phyloP scores from a whole-genome alignment of 148 eudicot species.

The Rhododendron mucronatum region DNA sequence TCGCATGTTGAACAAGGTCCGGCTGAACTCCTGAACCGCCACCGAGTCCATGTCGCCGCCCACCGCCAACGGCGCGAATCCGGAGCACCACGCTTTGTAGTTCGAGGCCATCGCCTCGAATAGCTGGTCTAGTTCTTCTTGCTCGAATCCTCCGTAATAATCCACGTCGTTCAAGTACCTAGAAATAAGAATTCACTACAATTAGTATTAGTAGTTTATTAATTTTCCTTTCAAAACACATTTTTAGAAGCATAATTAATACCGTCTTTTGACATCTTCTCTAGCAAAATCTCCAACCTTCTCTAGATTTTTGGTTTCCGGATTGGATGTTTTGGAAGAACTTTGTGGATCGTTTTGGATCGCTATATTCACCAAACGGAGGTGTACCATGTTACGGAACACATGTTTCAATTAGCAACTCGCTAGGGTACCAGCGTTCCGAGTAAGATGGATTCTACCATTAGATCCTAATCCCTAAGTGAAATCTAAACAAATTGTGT shows the following conservation, averaged over 20 bases:
- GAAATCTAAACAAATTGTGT: neutral
- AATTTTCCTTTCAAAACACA: neutral
- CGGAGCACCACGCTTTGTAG: constrained; percentile 80
- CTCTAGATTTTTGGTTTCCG: neutral
- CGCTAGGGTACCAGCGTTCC: neutral
- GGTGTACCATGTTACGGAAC: neutral
- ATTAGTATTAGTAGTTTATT: neutral
- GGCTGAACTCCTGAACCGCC: constrained; percentile 85
- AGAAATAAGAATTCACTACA: neutral
- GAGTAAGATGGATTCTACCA: neutral
- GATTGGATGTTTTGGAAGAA: neutral
- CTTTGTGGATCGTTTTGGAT: neutral
- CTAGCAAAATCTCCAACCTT: neutral
- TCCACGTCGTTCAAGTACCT: constrained; percentile 79
- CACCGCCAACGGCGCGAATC: constrained; percentile 75
- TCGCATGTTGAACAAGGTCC: constrained; percentile 88
- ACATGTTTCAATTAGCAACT: neutral
- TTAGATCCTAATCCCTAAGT: too few species aligned
- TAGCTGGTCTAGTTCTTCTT: constrained; percentile 65
- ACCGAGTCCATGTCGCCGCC: constrained; percentile 94
- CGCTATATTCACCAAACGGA: neutral
- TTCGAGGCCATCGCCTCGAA: constrained; percentile 75
- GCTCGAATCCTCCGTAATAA: constrained; percentile 88
- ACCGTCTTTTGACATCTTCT: neutral
- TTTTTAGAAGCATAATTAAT: neutral